Evolutionary conservation across 352 stramenopile genomes (phyloP).

Genomic region (Phytophthora boehmeriae): DNA sequence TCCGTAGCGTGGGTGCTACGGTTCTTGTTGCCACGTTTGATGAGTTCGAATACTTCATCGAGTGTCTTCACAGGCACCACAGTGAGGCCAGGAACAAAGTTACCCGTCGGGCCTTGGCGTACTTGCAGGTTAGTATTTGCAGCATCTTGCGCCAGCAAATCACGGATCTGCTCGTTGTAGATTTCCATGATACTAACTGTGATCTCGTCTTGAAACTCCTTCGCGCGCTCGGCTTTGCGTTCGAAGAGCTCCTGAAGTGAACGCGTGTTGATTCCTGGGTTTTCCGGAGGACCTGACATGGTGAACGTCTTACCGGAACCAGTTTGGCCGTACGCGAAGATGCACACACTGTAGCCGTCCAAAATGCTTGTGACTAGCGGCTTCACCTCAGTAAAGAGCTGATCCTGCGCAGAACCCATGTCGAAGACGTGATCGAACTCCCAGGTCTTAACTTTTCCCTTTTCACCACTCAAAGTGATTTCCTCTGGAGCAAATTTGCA

Average conservation of each 20-base stretch:
- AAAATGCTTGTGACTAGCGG: slow-evolving; percentile 85
- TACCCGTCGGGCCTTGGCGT: slow-evolving; percentile 80
- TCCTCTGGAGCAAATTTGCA: slow-evolving; percentile 86
- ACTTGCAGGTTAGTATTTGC: slow-evolving; percentile 84
- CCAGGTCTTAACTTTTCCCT: slow-evolving; percentile 87
- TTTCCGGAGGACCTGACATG: slow-evolving; percentile 75
- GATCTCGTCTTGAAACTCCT: slow-evolving; percentile 87
- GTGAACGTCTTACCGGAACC: slow-evolving; percentile 90
- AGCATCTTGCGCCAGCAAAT: slow-evolving; percentile 90
- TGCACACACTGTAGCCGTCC: slow-evolving; percentile 90
- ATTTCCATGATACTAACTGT: slow-evolving; percentile 96
- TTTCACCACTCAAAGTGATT: slow-evolving; percentile 79
- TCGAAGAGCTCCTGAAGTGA: slow-evolving; percentile 86
- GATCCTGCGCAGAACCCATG: slow-evolving; percentile 72
- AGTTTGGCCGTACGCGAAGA: slow-evolving; percentile 91
- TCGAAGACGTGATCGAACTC: slow-evolving; percentile 90
- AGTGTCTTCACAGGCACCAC: slow-evolving; percentile 74
- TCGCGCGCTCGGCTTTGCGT: slow-evolving; percentile 62
- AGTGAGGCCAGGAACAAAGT: slow-evolving; percentile 85
- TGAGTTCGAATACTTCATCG: slow-evolving; percentile 86
- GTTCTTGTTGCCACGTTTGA: slow-evolving; percentile 88
- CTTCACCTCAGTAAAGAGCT: slow-evolving; percentile 80
- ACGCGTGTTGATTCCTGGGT: slow-evolving; percentile 83
- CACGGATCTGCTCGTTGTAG: slow-evolving; percentile 96
- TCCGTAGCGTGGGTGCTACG: slow-evolving; percentile 85